Evolutionary conservation across 306 rosid species (phyloP).

Genomic region (Hippophae gyantsensis): DNA sequence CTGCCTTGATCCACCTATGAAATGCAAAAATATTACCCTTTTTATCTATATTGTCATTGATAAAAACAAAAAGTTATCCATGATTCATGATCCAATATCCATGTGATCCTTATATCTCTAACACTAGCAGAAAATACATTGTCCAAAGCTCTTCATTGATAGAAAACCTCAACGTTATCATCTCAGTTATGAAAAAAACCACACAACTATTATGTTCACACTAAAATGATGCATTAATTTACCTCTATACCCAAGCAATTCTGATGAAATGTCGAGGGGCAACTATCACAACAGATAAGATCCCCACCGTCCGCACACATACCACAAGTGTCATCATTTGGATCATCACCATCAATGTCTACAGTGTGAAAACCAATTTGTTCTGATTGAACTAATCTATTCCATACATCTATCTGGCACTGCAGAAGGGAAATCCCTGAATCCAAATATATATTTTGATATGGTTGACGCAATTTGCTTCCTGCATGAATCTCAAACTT

Average conservation of each 20-base stretch:
- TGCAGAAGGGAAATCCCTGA: constrained; percentile 90
- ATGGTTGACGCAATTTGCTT: constrained; percentile 81
- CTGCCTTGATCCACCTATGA: constrained; percentile 5
- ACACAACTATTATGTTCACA: background rate
- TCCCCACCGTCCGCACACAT: constrained; percentile 97
- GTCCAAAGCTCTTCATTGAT: constrained; percentile 1
- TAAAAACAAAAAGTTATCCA: background rate
- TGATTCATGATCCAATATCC: background rate
- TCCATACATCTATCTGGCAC: constrained; percentile 90
- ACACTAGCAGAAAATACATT: background rate
- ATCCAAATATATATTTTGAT: constrained; percentile 80
- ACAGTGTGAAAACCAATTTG: constrained; percentile 57
- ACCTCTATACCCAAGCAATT: constrained; percentile 76
- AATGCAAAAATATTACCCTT: background rate
- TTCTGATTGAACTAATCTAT: constrained; percentile 52
- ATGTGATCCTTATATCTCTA: too few species aligned
- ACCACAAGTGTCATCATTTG: constrained; percentile 93
- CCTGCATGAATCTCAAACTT: constrained; percentile 98
- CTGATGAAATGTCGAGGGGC: constrained; percentile 95
- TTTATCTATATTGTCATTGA: too few species aligned
- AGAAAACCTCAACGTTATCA: background rate
- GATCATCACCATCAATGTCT: constrained; percentile 74
- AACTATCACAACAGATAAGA: constrained; percentile 89
- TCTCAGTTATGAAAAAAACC: constrained; percentile 1
- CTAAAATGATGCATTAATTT: constrained; percentile 10